Conservation (phyloP, 2,329 filamentous ascomycete genomes). For the Fusarium verrucosum region DNA sequence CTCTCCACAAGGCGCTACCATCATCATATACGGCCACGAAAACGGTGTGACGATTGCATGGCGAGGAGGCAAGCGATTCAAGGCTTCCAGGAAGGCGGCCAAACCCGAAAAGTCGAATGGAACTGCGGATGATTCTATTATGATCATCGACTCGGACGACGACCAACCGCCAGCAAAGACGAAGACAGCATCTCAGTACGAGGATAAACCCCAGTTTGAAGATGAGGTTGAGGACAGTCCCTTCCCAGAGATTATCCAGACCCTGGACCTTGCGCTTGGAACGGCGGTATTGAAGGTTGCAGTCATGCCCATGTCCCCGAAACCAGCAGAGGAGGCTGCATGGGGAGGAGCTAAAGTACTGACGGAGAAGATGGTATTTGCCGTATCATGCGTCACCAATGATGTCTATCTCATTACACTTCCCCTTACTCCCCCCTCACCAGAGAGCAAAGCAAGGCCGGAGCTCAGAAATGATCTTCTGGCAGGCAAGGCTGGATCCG, state of each 20-base stretch:
- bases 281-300: slow-evolving; percentile 65
- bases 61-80: slow-evolving; percentile 70
- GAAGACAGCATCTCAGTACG: slow-evolving; percentile 48
- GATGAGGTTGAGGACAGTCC: slow-evolving; percentile 59
- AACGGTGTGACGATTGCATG: slow-evolving; percentile 69
- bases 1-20: slow-evolving; percentile 70
- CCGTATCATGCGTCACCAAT: slow-evolving; percentile 66
- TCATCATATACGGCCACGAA: slow-evolving; percentile 71
- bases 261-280: slow-evolving; percentile 68
- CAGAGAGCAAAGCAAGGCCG: slow-evolving; percentile 64
- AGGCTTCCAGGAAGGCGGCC: slow-evolving; percentile 52
- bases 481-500: slow-evolving; percentile 65
- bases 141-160: slow-evolving; percentile 72
- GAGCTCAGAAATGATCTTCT: slow-evolving; percentile 63
- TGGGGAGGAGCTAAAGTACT: slow-evolving; percentile 59
- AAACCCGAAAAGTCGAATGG: slow-evolving; percentile 62
- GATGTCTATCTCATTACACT: slow-evolving; percentile 67
- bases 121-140: slow-evolving; percentile 61
- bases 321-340: slow-evolving; percentile 58
- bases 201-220: slow-evolving; percentile 68
- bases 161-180: slow-evolving; percentile 56
- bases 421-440: slow-evolving; percentile 69
- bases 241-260: slow-evolving; percentile 67
- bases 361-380: slow-evolving; percentile 68
- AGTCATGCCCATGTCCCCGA: slow-evolving; percentile 62